These are phyloP conservation scores for Suillus clintonianus DNA, from an alignment of 768 basidiomycete species.

Conservation along the genomic window DNA sequence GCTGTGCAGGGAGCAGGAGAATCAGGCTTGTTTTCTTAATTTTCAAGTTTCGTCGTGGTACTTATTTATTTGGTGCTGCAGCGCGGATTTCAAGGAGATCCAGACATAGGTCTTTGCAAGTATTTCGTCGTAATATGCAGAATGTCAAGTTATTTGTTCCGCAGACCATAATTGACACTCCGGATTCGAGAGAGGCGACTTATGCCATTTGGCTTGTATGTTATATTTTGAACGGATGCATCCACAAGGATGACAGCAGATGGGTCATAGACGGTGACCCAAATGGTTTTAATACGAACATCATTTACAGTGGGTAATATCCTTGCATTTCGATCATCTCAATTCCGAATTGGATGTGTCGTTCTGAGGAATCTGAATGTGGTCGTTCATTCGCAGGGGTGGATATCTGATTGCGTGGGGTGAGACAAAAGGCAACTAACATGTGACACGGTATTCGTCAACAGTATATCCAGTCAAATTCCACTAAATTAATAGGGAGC, in stretches of 20 bases:
- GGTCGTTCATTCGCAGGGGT: not conserved
- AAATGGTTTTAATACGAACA: not conserved
- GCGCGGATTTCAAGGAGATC: too few species aligned
- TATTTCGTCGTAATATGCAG: too few species aligned
- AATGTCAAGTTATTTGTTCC: too few species aligned
- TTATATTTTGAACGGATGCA: not conserved
- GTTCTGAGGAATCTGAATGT: too few species aligned
- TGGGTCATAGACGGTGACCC: not conserved
- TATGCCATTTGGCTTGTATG: too few species aligned
- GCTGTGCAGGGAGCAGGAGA: too few species aligned
- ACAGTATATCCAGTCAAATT: not conserved
- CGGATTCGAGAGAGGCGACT: too few species aligned
- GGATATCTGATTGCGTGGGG: not conserved
- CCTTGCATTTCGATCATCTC: not conserved
- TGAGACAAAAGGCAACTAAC: not conserved
- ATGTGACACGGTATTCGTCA: not conserved
- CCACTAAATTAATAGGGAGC: slow-evolving; percentile 46
- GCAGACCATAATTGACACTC: too few species aligned
- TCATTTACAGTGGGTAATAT: not conserved
- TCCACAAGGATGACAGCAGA: not conserved
- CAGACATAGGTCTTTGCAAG: too few species aligned
- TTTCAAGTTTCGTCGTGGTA: too few species aligned
- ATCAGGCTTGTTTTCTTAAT: too few species aligned
- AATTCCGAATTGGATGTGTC: not conserved
- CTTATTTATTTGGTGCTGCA: too few species aligned